A percentile compares a stretch with the other conserved stretches of the same genome.
Conservation (phyloP, 2,329 filamentous ascomycete genomes). For the Talaromyces sp. region DNA sequence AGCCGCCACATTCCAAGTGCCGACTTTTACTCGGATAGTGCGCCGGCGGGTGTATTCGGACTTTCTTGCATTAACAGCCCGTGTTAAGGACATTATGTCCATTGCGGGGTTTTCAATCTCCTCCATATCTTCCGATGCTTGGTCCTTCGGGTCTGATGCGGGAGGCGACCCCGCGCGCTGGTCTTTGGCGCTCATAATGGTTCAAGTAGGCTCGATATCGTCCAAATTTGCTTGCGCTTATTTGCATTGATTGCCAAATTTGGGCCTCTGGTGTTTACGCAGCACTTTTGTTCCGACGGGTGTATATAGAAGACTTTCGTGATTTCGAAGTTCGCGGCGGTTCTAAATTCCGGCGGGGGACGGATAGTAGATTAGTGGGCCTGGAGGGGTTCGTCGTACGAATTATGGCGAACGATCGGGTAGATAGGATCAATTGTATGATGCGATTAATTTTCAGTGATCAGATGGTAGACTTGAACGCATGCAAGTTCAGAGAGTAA, state of each 20-base stretch:
- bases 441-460: conserved; percentile 12
- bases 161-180: conserved; percentile 10
- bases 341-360: conserved; percentile 12
- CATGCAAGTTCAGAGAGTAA: conserved; percentile 7
- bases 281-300: not conserved
- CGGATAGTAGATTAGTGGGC: not conserved
- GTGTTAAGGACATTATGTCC: conserved; percentile 51
- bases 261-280: too few relatives aligned
- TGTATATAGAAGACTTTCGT: conserved; percentile 6
- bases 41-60: conserved; percentile 77
- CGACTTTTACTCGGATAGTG: conserved; percentile 81
- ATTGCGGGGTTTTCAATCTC: conserved; percentile 21
- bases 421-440: conserved; percentile 1
- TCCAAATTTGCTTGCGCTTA: too few relatives aligned
- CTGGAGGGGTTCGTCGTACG: too few relatives aligned
- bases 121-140: conserved; percentile 19
- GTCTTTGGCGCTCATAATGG: conserved; percentile 13
- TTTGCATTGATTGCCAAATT: too few relatives aligned
- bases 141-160: conserved; percentile 15
- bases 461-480: conserved; percentile 14
- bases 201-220: not conserved
- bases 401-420: too few relatives aligned
- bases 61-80: conserved; percentile 69
- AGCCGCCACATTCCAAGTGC: conserved; percentile 92
- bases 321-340: not conserved